Percentiles rank a stretch among this genome's conserved stretches.
These are phyloP conservation scores for Rhododendron williamsianum DNA, from an alignment of 148 eudicot species.

Conservation along the genomic window DNA sequence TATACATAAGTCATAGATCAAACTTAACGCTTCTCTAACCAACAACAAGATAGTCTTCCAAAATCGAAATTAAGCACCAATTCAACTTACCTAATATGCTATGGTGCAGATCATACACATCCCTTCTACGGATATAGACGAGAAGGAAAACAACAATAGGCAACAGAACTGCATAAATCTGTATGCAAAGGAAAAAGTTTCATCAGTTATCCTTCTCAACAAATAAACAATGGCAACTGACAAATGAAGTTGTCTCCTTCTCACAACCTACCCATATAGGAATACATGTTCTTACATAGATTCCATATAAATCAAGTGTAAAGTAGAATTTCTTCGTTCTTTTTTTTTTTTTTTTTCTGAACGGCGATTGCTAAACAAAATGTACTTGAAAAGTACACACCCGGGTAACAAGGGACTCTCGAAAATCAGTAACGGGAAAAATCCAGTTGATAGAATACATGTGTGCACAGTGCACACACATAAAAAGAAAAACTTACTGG, in stretches of 20 bases:
- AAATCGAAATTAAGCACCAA: not conserved
- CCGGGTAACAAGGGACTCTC: not conserved
- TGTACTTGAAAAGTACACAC: not conserved
- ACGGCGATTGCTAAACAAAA: not conserved
- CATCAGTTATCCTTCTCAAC: not conserved
- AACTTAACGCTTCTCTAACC: not conserved
- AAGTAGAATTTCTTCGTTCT: not conserved
- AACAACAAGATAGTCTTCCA: not conserved
- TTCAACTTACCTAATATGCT: conserved; percentile 50
- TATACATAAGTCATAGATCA: not conserved
- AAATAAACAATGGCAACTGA: not conserved
- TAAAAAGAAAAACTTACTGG: conserved; percentile 42
- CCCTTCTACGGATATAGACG: conserved; percentile 48
- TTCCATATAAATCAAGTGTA: not conserved
- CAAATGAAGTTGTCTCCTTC: not conserved
- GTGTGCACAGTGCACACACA: not conserved
- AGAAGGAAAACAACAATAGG: conserved; percentile 49
- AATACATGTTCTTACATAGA: not conserved
- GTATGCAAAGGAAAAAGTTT: not conserved
- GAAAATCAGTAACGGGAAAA: not conserved
- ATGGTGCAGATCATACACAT: conserved; percentile 84
- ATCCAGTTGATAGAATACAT: not conserved
- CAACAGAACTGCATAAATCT: conserved; percentile 58
- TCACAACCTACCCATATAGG: not conserved
- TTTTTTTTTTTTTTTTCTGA: no score